Percentiles rank a stretch among this genome's conserved stretches.
Conservation (phyloP, 495 filamentous ascomycete species). For the Peziza echinospora region DNA sequence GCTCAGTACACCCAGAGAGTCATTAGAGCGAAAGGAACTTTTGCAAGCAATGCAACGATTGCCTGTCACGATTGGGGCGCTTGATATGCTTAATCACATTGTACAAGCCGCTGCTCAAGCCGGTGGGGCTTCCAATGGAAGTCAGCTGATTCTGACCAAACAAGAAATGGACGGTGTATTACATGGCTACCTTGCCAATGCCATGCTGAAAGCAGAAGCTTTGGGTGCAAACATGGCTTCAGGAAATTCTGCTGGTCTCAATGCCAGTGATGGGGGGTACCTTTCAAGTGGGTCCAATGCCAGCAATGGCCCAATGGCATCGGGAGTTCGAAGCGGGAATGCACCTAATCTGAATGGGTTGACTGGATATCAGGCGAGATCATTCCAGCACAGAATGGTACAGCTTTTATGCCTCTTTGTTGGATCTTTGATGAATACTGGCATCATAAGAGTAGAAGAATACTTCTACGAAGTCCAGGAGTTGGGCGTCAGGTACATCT, state of each 20-base stretch:
- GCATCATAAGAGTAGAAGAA: conserved; percentile 15
- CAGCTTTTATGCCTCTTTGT: conserved; percentile 24
- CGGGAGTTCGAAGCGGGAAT: not conserved
- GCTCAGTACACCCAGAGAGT: not conserved
- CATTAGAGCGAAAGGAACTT: not conserved
- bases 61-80: not conserved
- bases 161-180: not conserved
- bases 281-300: not conserved
- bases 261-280: not conserved
- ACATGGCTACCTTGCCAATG: not conserved
- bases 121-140: not conserved
- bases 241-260: not conserved
- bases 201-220: not conserved
- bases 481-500: conserved; percentile 25
- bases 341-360: not conserved
- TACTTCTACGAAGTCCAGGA: conserved; percentile 25
- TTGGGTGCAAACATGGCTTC: not conserved
- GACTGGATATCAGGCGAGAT: not conserved
- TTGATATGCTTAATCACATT: not conserved
- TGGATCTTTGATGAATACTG: conserved; percentile 19
- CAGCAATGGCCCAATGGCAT: not conserved
- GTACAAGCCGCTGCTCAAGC: too few relatives aligned
- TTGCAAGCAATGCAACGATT: not conserved
- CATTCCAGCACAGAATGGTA: conserved; percentile 17
- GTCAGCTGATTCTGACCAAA: not conserved